Base-by-base conservation (phyloP, 345 rosid species). In the Euclidium syriacum region DNA sequence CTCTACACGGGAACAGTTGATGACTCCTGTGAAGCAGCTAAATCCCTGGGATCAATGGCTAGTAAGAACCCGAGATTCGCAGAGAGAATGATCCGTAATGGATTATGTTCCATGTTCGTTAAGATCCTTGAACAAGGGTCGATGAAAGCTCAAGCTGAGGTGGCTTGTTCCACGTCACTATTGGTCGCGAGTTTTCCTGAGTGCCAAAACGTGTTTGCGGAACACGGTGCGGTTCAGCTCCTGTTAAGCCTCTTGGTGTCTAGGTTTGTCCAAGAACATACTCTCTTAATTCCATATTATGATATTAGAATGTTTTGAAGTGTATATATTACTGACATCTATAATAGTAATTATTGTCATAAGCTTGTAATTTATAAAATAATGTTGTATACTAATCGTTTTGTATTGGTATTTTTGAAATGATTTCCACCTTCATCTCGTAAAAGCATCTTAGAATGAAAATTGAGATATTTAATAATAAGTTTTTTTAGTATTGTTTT, bases 141-240 rank as follows among this genome's bases (percentile, higher is more conserved):
- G 1, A 89, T 86, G 96, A 86, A 79, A 58, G 97, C 77, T 14
- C 92, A 87, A 65, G 87, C 84, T 10, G 80, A 73, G 63, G 88
- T 79, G 18, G 88, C 95, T 10, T 85, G 85, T 95, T 86, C 92
- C 10, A 85, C 78, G 34, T 81, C 97, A 1, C 85, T 85, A 57
- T 62, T 90, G 10, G 77, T 74, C 2, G 76, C 71, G 0, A 69
- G 74, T 74, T 70, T 75, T 72, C 80, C 90, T 2, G 77, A 64
- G 70, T 87, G 88, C 59, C 92, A 85, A 40, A 87, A 85, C 70
- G 72, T 79, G 23, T 90, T 87, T 29, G 75, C 80, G 6, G 83
- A 85, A 76, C 75, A 90, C 47, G 84, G 81, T 33, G 69, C 82
- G 36, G 79, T 87, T 22, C 79, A 85, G 10, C 70, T 85, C 58